Base-by-base conservation (phyloP, 345 rosid genomes). In the Psidium friedrichsthalianum region DNA sequence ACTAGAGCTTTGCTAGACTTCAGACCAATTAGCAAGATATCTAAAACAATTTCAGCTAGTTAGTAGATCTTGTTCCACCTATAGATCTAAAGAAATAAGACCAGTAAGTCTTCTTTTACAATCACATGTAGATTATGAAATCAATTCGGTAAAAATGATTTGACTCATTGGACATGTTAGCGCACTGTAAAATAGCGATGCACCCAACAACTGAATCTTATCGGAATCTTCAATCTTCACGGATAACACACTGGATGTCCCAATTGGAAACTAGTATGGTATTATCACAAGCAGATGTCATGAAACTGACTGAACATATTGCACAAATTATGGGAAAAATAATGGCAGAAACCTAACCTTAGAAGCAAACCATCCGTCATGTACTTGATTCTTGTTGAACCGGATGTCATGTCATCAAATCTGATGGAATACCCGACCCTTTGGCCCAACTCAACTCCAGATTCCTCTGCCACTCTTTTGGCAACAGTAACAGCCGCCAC, bases 401-500 rank as follows among this genome's bases (percentile, higher is more conserved):
- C 44, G 13, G 95, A 93, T 88, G 99, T 97, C 57, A 83, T 84
- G 88, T 95, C 98, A 88, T 94, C 94, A 90, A 96, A 95, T 88
- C 98, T 90, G 85, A 95, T 92, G 78, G 98, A 93, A 87, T 96
- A 97, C 55, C 99, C 98, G 51, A 95, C 99, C 88, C 69, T 91
- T 85, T 94, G 94, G 42, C 99, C 99, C 83, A 97, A 90, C 85
- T 91, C 89, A 87, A 91, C 95, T 74, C 93, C 91, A 82, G 93
- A 97, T 93, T 97, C 98, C 85, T 94, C 98, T 0, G 98, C 97
- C 61, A 97, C 98, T 52, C 98, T 90, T 86, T 93, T 93, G 18
- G 99, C 97, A 51, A 95, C 96, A 6, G 98, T 94, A 86, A 97
- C 91, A 86, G 98, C 99, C 3, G 99, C 99, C 82, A 97, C 96